A percentile compares a stretch with the other conserved stretches of the same genome.
Conservation (phyloP, 441 rosid genomes). For the Euphorbia corollata region DNA sequence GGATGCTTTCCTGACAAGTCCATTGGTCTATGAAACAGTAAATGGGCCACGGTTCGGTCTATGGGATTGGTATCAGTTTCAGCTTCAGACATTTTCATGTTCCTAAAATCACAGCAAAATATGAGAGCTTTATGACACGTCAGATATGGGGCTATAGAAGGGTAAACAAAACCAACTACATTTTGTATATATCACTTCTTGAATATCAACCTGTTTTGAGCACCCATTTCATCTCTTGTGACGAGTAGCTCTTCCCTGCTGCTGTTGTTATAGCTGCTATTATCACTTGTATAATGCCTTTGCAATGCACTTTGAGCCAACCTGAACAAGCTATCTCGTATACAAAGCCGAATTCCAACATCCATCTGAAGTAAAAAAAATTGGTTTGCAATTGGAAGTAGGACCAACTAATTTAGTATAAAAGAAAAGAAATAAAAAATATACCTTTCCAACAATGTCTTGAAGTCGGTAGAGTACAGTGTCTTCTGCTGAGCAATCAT, state of each 20-base stretch:
- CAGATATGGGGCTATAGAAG: background rate
- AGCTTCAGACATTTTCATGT: conserved; percentile 36
- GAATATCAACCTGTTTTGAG: conserved; percentile 41
- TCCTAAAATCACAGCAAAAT: conserved; percentile 25
- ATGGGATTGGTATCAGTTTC: conserved; percentile 89
- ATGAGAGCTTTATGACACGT: background rate
- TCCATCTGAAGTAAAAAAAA: conserved; percentile 57
- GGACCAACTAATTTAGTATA: conserved; percentile 19
- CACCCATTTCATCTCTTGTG: conserved; percentile 34
- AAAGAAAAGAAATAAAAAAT: conserved; percentile 24
- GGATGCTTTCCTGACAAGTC: conserved; percentile 44
- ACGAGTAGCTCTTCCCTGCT: conserved; percentile 45
- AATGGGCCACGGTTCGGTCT: conserved; percentile 79
- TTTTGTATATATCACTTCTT: background rate
- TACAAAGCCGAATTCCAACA: conserved; percentile 58
- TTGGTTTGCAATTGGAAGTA: conserved; percentile 20
- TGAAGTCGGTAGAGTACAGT: conserved; percentile 59
- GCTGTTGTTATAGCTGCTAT: conserved; percentile 44
- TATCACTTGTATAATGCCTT: conserved; percentile 56
- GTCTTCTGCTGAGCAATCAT: conserved; percentile 47
- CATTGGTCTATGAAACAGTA: conserved; percentile 76
- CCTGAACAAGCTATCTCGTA: conserved; percentile 95
- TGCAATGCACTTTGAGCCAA: conserved; percentile 77
- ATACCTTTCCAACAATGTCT: conserved; percentile 72
- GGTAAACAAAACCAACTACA: background rate